Evolutionary conservation across 495 filamentous ascomycete species (phyloP), one percentile per base, ranked within the genome.

Genomic region (Haplographium delicatum): DNA sequence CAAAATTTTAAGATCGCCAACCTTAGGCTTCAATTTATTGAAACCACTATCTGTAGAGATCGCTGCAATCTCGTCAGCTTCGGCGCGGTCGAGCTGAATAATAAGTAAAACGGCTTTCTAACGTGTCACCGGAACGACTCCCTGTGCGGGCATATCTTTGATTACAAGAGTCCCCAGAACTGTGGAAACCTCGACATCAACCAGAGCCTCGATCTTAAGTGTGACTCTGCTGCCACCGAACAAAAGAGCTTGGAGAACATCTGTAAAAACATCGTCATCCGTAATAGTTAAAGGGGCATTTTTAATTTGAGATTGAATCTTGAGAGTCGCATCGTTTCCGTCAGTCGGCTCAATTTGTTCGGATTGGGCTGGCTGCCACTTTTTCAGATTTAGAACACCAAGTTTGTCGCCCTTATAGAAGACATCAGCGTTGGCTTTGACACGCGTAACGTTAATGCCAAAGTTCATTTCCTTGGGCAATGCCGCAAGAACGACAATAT

Each of bases 351-450:
- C 69, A 19, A 84, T 69, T 51, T 77, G 76, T 2, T 80, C 86
- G n/a, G 90, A 93, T 57, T 85, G 86, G 19, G 93, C 85, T 22
- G 76, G 67, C 61, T 95, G 88, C 91, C 91, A 98, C 57, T 90
- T 72, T 15, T 73, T 62, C 30, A 97, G 60, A 57, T 89, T 76
- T 13, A 98, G 72, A 23, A 79, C 68, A 11, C 93, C 93, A 44
- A 98, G 78, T 59, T 86, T 84, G 37, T 81, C 68, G 13, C 73
- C 73, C 39, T 83, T 69, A 61, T 95, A 96, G 48, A 72, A 88
- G 1, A 96, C 82, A 57, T 91, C 81, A 5, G 90, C 84, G 34
- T 73, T 75, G 5, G 91, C 89, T 24, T 81, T 78, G 28, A 97
- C 79, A 38, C 69, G 72, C 19, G 77, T 80, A 47, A 96, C 88